A percentile compares a stretch with the other conserved stretches of the same genome.
Evolutionary conservation across 1,139 yeast genomes (phyloP).

Genomic region (Blastobotrys serpentis): DNA sequence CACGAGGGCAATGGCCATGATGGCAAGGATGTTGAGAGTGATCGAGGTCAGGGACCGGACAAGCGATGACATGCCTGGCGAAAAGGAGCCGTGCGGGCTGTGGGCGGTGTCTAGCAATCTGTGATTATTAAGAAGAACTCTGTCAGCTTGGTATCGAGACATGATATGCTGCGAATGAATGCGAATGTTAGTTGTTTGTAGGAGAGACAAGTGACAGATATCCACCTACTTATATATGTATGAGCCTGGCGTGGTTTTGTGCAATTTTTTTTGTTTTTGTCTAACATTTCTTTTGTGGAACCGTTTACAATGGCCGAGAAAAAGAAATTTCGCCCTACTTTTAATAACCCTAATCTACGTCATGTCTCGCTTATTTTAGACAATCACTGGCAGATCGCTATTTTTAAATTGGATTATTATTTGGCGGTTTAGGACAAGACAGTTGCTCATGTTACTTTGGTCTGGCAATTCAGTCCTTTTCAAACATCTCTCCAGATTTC

Average conservation of each 20-base stretch:
- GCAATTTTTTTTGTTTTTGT: constrained; percentile 1
- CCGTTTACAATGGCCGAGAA: neutral
- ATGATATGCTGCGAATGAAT: neutral
- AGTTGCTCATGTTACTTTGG: no score
- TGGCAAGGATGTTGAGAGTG: neutral
- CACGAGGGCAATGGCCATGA: neutral
- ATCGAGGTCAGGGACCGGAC: neutral
- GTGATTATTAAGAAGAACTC: neutral
- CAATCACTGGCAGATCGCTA: no score
- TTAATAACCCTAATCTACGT: constrained; percentile 3
- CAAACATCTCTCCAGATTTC: no score
- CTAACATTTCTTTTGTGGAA: neutral
- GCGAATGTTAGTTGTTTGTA: neutral
- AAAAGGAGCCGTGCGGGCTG: no score
- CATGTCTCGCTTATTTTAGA: neutral
- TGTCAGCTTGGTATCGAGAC: neutral
- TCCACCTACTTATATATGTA: neutral
- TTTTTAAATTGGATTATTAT: no score
- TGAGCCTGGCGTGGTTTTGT: neutral
- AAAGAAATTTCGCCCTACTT: constrained; percentile 1
- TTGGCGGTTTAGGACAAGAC: no score
- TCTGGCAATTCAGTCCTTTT: no score
- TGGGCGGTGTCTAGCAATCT: constrained; percentile 1
- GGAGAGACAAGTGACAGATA: neutral
- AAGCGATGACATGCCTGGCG: neutral